phyloP scores from a whole-genome alignment of 306 rosid species.

The Biancaea sappan region DNA sequence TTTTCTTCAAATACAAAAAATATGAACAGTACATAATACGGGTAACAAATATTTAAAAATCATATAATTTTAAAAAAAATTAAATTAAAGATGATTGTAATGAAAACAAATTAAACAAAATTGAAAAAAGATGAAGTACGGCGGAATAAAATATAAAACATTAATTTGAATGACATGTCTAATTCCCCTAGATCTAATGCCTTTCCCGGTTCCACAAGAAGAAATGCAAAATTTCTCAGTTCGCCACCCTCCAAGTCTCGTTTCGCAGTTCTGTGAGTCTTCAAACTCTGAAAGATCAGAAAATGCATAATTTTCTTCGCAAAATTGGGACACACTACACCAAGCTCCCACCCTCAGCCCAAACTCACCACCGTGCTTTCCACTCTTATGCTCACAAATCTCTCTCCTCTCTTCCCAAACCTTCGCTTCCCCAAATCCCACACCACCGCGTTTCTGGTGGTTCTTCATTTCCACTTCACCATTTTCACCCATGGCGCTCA shows the following conservation, averaged over 20 bases:
- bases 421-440: slow-evolving; percentile 31
- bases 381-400: slow-evolving; percentile 30
- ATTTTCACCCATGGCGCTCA: slow-evolving; percentile 44
- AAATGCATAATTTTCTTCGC: slow-evolving; percentile 60
- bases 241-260: background rate
- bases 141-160: too few relatives aligned
- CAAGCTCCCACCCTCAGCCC: slow-evolving; percentile 36
- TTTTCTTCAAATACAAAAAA: too few relatives aligned
- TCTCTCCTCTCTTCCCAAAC: slow-evolving; percentile 41
- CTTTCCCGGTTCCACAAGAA: background rate
- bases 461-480: slow-evolving; percentile 29
- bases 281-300: background rate
- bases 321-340: slow-evolving; percentile 35
- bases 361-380: slow-evolving; percentile 27
- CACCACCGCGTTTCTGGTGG: slow-evolving; percentile 39
- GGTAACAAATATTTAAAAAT: too few relatives aligned
- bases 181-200: too few relatives aligned
- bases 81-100: too few relatives aligned
- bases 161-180: too few relatives aligned
- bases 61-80: too few relatives aligned
- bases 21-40: too few relatives aligned
- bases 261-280: background rate
- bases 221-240: background rate
- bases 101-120: too few relatives aligned
- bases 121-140: too few relatives aligned